Base-by-base conservation (phyloP, 305 asterid species). In the Plantago coronopus region DNA sequence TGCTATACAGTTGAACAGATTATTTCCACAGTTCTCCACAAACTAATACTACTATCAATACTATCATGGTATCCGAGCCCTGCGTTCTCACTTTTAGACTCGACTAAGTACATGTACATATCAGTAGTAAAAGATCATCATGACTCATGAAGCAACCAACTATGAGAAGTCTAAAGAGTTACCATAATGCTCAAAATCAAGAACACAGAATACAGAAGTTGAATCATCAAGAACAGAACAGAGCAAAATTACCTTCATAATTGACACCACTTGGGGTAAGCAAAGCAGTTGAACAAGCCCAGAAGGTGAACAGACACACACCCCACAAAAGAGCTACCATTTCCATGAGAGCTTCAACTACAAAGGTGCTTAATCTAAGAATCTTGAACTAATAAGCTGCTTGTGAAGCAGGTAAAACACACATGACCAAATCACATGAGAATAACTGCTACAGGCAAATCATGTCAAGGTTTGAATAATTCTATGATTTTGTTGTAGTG, bases 261-360 rank as follows among this genome's bases (percentile, higher is more conserved):
- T 91, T 91, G 77, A 91, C 79, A 54, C 98, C 98, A 76, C 81
- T 79, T 56, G 93, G 86, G 34, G 98, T 75, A 54, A 91, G 93
- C 82, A 79, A 27, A 77, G 95, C 82, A 57, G 57, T 66, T 55
- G 83, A 72, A 65, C 23, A 84, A 72, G 73, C 63, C 73, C 73
- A 80, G 69, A 76, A 78, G 74, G 77, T 60, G 60, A 76, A 62
- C 0, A 86, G 60, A 60, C 58, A 76, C 68, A 80, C 55, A 64
- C 38, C 63, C 71, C 56, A 70, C 17, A 80, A 66, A 64, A 69
- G 67, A 70, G 50, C 54, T 54, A 51, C 72, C 69, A 19, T 79
- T 60, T 59, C 62, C 21, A 64, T 51, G 46, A 62, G 74, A 69
- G 70, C 57, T 22, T 43, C 9, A 61, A 69, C 47, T 37, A 57